Evolutionary conservation across 176 grass and related monocot genomes (phyloP), one percentile per base, ranked within the genome.

Genomic region (Zoysia japonica): DNA sequence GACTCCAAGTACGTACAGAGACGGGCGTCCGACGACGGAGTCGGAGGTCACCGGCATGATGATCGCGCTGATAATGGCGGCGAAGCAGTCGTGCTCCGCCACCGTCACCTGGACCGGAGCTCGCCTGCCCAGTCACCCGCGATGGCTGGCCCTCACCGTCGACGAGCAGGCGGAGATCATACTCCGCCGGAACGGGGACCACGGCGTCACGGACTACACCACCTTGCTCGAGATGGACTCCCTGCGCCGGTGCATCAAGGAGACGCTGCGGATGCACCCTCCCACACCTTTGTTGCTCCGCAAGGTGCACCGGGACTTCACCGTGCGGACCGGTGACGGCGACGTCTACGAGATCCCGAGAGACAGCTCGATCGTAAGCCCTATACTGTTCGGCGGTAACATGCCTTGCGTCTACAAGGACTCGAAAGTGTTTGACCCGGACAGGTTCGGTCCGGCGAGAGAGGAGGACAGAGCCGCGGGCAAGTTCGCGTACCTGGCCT

Each of bases 1-100:
- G 78, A 93, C 6, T 78, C 87, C 20, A 90, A 48, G 59, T 90
- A 93, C 65, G 83, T 90, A 93, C 65, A 85, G 17, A 70, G 70
- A 88, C 4, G 87, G 87, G 1, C 74, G 71, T 4, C 9, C 57
- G 48, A 90, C 76, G 7, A 85, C 82, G 0, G 78, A 93, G 3
- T 59, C 53, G 0, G 82, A 93, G 70, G 75, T 90, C 11, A 71
- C 35, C 0, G 88, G 88, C 0, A 11, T 93, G 13, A 72, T 82
- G 3, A 73, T 88, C 2, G 41, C 73, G 16, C 8, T 83, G 11
- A 67, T 93, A 52, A 82, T 93, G 28, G 85, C 82, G 1, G 84
- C 74, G 1, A 80, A 90, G 42, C 87, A 90, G 69, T 85, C 81
- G 1, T 87, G 78, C 54, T 70, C 87, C 35, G 54, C 28, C 1